Percentiles rank a stretch among this genome's conserved stretches.
Conservation (phyloP, 148 eudicot genomes). For the Suaeda aralocaspica region DNA sequence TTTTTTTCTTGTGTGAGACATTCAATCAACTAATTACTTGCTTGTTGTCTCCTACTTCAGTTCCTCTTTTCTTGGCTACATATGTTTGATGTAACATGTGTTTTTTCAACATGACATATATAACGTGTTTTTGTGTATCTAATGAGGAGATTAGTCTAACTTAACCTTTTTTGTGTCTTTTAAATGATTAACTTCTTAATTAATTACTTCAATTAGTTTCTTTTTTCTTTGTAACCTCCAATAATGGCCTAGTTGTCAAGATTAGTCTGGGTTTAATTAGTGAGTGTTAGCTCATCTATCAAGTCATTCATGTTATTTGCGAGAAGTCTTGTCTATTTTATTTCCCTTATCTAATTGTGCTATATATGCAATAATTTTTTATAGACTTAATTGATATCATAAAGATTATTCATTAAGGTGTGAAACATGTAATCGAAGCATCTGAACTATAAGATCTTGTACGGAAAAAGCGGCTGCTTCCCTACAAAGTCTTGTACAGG, state of each 20-base stretch:
- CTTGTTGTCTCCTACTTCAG: neutral
- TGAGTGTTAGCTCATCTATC: neutral
- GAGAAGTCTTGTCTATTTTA: neutral
- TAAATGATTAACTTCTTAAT: neutral
- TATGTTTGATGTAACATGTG: conserved; percentile 25
- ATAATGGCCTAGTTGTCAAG: neutral
- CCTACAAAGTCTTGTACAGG: too few relatives aligned
- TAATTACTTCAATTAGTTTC: neutral
- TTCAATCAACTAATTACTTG: neutral
- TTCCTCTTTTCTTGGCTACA: neutral
- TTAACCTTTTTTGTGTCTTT: conserved; percentile 9
- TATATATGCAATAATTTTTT: neutral
- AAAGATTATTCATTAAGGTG: neutral
- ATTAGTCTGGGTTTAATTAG: neutral
- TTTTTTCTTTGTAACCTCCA: neutral
- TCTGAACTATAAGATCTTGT: too few relatives aligned
- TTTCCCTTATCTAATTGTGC: neutral
- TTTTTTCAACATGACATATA: conserved; percentile 18
- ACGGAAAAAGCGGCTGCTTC: too few relatives aligned
- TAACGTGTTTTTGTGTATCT: conserved; percentile 6
- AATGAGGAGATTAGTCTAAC: neutral
- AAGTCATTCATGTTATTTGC: neutral
- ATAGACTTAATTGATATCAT: neutral
- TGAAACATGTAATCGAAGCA: neutral
- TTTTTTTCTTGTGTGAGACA: conserved; percentile 8